These are phyloP conservation scores for Pseudodiploospora longispora DNA, from an alignment of 2,329 filamentous ascomycete genomes.

Conservation along the genomic window DNA sequence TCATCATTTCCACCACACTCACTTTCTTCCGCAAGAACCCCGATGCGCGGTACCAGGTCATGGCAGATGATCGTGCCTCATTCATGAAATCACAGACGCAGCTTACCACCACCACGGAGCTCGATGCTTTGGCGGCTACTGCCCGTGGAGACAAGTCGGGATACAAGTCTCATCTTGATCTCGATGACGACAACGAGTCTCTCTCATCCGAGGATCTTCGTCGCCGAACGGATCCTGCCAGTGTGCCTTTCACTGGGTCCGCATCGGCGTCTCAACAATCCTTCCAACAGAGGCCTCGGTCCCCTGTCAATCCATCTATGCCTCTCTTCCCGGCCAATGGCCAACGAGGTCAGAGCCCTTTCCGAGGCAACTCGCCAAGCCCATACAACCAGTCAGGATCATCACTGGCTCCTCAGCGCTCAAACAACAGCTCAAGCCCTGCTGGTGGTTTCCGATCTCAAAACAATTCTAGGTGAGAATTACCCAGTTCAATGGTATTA, in stretches of 20 bases:
- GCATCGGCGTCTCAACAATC: constrained; percentile 21
- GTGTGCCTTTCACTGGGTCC: constrained; percentile 9
- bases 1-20: constrained; percentile 53
- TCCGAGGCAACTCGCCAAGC: constrained; percentile 26
- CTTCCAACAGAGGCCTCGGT: constrained; percentile 19
- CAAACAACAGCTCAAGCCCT: constrained; percentile 25
- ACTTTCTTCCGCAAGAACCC: constrained; percentile 88
- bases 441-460: constrained; percentile 26
- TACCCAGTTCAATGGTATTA: not conserved
- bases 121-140: constrained; percentile 82
- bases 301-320: constrained; percentile 34
- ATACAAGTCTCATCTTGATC: constrained; percentile 28
- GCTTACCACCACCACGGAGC: constrained; percentile 67
- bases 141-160: constrained; percentile 72
- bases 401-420: constrained; percentile 19
- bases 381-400: constrained; percentile 18
- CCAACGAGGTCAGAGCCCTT: constrained; percentile 27
- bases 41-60: constrained; percentile 88
- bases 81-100: constrained; percentile 96
- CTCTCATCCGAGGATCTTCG: constrained; percentile 30
- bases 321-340: constrained; percentile 33
- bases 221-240: constrained; percentile 24
- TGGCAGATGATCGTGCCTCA: constrained; percentile 90
- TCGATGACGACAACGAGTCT: constrained; percentile 35
- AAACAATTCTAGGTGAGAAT: constrained; percentile 31